Base-by-base conservation (phyloP, 2,329 filamentous ascomycete species). In the Verticillium nonalfalfae region DNA sequence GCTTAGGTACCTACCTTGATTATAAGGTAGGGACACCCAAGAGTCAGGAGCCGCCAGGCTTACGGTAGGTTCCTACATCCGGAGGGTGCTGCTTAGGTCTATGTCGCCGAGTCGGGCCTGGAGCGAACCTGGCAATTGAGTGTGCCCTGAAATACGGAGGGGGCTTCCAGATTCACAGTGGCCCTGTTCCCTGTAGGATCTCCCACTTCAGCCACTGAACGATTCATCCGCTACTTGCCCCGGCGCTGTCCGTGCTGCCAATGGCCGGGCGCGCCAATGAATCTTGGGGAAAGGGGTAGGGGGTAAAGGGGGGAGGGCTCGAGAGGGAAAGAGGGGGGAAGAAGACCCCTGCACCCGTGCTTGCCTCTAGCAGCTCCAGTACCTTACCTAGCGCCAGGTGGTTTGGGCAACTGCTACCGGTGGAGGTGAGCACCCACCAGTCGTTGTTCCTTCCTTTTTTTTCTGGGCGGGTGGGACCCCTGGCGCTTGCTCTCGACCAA, bases 401-500 rank as follows among this genome's bases (percentile, higher is more conserved):
- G n/a, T 21, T 52, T 52, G 45, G 45, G 45, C 45, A 52, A 18
- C 11, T 52, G n/a, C n/a, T 52, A 14, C 45, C 45, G 45, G 45
- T 52, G n/a, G 35, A 36, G 35, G 39, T n/a, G 21, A 18, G 59
- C 55, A 34, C 38, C 33, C 36, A 34, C 55, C 50, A 56, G 58
- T 56, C 34, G 18, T 50, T 18, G 18, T 64, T 62, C 59, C 60
- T 63, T 64, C 61, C 56, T 65, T 36, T 45, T 59, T 60, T 54
- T 60, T 21, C 21, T 38, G 60, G 57, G 60, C 60, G 50, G 59
- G 61, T 63, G 59, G 58, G 62, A 65, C 63, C 63, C 63, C 62
- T 64, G 63, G 60, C 63, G 45, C 50, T n/a, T 62, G 58, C 62
- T 64, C 59, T 64, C 54, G 62, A 65, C 63, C 58, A 62, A 64